These are phyloP conservation scores for Aspergillus luchuensis DNA, from an alignment of 2,329 filamentous ascomycete species.

Conservation along the genomic window DNA sequence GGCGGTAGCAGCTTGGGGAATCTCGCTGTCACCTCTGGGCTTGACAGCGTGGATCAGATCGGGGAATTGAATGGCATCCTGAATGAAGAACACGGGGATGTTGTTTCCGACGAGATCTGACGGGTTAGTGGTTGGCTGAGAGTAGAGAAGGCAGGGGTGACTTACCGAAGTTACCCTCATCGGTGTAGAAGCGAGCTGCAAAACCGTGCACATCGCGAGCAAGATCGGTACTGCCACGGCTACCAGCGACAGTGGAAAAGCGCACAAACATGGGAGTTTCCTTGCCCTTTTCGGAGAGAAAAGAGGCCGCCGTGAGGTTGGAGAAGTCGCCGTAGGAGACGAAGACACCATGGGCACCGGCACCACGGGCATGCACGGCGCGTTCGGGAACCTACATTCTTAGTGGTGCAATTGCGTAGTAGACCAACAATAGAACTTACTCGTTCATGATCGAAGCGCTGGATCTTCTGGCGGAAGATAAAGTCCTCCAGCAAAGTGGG, in stretches of 20 bases:
- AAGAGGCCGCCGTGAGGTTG: slow-evolving; percentile 69
- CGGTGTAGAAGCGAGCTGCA: slow-evolving; percentile 69
- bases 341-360: slow-evolving; percentile 70
- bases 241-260: slow-evolving; percentile 73
- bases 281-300: slow-evolving; percentile 60
- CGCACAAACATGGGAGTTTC: slow-evolving; percentile 68
- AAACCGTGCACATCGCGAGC: slow-evolving; percentile 74
- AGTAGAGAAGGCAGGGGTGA: neutral
- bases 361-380: slow-evolving; percentile 70
- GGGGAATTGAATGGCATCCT: slow-evolving; percentile 45
- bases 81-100: slow-evolving; percentile 45
- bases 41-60: slow-evolving; percentile 48
- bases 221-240: slow-evolving; percentile 68
- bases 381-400: slow-evolving; percentile 58
- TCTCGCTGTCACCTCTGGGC: slow-evolving; percentile 43
- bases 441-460: slow-evolving; percentile 70
- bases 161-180: slow-evolving; percentile 66
- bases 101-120: slow-evolving; percentile 43
- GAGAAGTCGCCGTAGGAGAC: slow-evolving; percentile 66
- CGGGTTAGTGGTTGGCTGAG: neutral
- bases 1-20: slow-evolving; percentile 53
- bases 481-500: slow-evolving; percentile 72
- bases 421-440: slow-evolving; percentile 44
- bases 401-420: neutral
- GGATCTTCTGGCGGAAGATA: slow-evolving; percentile 71